Evolutionary conservation across 176 grass and related monocot species (phyloP), one percentile per base, ranked within the genome.

Genomic region (Phoenix roebelenii): DNA sequence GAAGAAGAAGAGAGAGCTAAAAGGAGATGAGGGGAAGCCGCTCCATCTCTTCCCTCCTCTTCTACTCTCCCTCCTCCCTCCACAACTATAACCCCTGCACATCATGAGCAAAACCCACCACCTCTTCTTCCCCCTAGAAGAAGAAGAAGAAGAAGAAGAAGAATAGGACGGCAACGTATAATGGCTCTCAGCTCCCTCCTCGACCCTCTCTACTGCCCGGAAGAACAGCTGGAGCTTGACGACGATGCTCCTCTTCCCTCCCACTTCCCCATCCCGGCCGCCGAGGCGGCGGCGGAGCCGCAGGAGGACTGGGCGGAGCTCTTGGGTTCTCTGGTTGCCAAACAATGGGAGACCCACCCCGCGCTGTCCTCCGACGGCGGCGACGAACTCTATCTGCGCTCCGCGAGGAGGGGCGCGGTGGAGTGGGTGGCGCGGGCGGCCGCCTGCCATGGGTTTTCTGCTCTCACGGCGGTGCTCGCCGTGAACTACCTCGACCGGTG

Each of bases 401-500:
- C 63, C 4, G 77, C 61, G 0, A 62, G 91, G 67, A 71, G 60
- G 67, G 86, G 68, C n/a, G 76, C 76, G 2, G 74, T 85, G 0
- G 57, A 78, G 5, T 90, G 86, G 80, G 72, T 88, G 64, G 39
- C 15, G 18, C 72, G 70, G 18, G 80, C 80, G 0, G 57, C 64
- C 6, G 71, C 80, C 9, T 28, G 56, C 29, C 74, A 79, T 4
- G 77, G 83, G 28, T 95, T 95, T 80, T 86, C 74, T 7, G 66
- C 82, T 4, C 80, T 89, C 29, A 95, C 91, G 6, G 67, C 60
- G 7, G 56, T 88, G 39, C 86, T 96, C 7, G 71, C 86, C 44
- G 25, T 75, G 4, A 72, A 77, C 7, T 96, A 96, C 65, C 74
- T 96, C 3, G 91, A 96, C 71, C 63, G 86, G 23, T 96, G 83